Conservation (phyloP, 306 rosid genomes). For the Quercus dentata region DNA sequence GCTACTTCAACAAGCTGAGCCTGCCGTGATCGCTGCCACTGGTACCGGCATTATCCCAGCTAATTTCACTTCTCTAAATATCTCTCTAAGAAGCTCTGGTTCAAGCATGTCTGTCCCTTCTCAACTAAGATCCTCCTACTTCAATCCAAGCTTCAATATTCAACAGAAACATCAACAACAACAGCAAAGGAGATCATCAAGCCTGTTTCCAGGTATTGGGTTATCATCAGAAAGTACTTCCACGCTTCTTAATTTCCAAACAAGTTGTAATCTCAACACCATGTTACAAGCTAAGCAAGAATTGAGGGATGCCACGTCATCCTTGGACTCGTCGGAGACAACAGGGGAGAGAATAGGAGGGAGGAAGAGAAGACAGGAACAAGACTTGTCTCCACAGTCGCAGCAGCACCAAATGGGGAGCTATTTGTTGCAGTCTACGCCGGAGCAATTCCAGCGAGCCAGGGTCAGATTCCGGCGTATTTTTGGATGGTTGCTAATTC, state of each 20-base stretch:
- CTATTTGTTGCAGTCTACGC: slow-evolving; percentile 61
- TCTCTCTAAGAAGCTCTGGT: slow-evolving; percentile 82
- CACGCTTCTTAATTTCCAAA: slow-evolving; percentile 68
- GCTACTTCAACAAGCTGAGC: slow-evolving; percentile 90
- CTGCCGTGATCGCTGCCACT: slow-evolving; percentile 82
- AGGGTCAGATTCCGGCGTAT: slow-evolving; percentile 68
- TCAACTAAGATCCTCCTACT: slow-evolving; percentile 70
- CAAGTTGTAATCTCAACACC: slow-evolving; percentile 27
- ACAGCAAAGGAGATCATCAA: slow-evolving; percentile 21
- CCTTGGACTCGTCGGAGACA: slow-evolving; percentile 54
- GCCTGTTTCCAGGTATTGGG: slow-evolving; percentile 61
- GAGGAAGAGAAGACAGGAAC: slow-evolving; percentile 51
- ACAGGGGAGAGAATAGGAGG: slow-evolving; percentile 58
- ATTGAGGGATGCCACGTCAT: slow-evolving; percentile 43
- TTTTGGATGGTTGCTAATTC: slow-evolving; percentile 85
- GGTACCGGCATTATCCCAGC: slow-evolving; percentile 93
- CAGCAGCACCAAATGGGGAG: slow-evolving; percentile 70
- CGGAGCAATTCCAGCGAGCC: slow-evolving; percentile 61
- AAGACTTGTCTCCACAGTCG: slow-evolving; percentile 48
- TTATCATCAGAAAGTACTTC: slow-evolving; percentile 40
- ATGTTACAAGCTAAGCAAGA: slow-evolving; percentile 76
- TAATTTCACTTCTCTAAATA: slow-evolving; percentile 75
- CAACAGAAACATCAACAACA: background rate
- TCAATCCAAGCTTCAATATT: slow-evolving; percentile 65
- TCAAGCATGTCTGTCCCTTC: slow-evolving; percentile 84